phyloP scores from a whole-genome alignment of 2,329 filamentous ascomycete species.

The Aspergillus ochraceus region DNA sequence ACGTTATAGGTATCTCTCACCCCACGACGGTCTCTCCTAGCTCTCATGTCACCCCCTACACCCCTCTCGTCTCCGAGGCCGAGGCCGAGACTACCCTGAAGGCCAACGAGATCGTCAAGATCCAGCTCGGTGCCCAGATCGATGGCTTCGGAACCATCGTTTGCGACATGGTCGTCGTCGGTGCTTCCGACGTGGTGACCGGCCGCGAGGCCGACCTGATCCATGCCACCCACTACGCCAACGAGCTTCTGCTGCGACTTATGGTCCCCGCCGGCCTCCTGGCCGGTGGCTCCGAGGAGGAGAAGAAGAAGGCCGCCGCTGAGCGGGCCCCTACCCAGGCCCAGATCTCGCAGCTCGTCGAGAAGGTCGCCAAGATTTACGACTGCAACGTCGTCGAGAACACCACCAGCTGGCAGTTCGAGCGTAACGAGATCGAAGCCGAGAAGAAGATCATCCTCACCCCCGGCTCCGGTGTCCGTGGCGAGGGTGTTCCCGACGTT shows the following conservation, averaged over 20 bases:
- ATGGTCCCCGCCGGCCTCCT: conserved; percentile 90
- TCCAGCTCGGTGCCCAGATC: conserved; percentile 98
- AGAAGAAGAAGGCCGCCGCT: conserved; percentile 86
- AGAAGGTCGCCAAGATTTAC: conserved; percentile 89
- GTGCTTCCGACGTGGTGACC: conserved; percentile 64
- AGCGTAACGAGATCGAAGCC: conserved; percentile 95
- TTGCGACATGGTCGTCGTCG: conserved; percentile 84
- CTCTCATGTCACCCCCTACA: conserved; percentile 95
- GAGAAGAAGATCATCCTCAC: conserved; percentile 97
- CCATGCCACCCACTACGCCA: conserved; percentile 89
- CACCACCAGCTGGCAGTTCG: conserved; percentile 96
- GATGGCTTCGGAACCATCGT: conserved; percentile 96
- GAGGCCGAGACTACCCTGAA: conserved; percentile 76
- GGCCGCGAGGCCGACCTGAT: conserved; percentile 83
- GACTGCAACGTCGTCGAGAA: conserved; percentile 93
- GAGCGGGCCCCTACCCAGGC: conserved; percentile 81
- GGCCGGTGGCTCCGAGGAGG: conserved; percentile 81
- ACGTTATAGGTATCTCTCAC: conserved; percentile 74
- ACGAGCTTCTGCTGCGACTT: conserved; percentile 87
- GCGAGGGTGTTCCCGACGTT: conserved; percentile 83
- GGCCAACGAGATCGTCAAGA: conserved; percentile 86
- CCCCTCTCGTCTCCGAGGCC: conserved; percentile 81
- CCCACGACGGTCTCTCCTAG: conserved; percentile 93
- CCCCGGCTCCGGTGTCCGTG: conserved; percentile 77
- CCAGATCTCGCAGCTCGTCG: conserved; percentile 82